phyloP scores from a whole-genome alignment of 1,284 basidiomycete genomes.

The Cryptococcus sp. region DNA sequence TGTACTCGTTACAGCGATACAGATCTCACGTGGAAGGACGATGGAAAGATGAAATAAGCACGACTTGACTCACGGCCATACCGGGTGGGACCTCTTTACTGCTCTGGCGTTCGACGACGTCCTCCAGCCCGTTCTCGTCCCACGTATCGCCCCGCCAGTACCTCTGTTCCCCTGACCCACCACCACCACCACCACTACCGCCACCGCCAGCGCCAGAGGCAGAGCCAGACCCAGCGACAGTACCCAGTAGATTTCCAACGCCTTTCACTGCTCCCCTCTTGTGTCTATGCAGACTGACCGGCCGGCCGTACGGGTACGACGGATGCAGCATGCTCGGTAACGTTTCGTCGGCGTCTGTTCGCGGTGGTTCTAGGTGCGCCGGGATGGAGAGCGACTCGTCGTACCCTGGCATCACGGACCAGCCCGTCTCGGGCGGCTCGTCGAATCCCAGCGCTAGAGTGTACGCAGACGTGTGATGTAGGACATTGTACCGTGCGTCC shows the following conservation, averaged over 20 bases:
- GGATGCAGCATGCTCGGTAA: slow-evolving; percentile 46
- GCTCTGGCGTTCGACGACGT: slow-evolving; percentile 34
- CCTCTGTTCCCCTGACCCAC: too few relatives aligned
- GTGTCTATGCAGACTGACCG: not conserved
- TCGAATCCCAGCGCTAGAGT: slow-evolving; percentile 43
- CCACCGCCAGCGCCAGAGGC: not conserved
- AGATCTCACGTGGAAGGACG: not conserved
- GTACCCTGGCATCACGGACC: slow-evolving; percentile 51
- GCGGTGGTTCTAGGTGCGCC: slow-evolving; percentile 50
- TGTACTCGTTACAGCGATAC: not conserved
- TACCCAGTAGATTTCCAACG: slow-evolving; percentile 32
- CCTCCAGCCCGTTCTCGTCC: slow-evolving; percentile 39
- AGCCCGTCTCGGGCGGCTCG: slow-evolving; percentile 44
- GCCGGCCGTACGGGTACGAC: slow-evolving; percentile 45
- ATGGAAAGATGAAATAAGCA: not conserved
- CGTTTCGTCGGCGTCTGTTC: slow-evolving; percentile 46
- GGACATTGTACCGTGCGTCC: slow-evolving; percentile 49
- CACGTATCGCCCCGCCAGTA: slow-evolving; percentile 28
- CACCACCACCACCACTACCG: slow-evolving; percentile 13
- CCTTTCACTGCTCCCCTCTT: slow-evolving; percentile 5
- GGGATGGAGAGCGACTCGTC: slow-evolving; percentile 35
- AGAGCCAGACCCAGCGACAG: slow-evolving; percentile 9
- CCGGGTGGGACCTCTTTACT: slow-evolving; percentile 48
- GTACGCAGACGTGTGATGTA: slow-evolving; percentile 41
- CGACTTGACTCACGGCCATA: slow-evolving; percentile 47